A percentile compares a stretch with the other conserved stretches of the same genome.
phyloP scores from a whole-genome alignment of 768 basidiomycete species.

The Leccinum variicolor region DNA sequence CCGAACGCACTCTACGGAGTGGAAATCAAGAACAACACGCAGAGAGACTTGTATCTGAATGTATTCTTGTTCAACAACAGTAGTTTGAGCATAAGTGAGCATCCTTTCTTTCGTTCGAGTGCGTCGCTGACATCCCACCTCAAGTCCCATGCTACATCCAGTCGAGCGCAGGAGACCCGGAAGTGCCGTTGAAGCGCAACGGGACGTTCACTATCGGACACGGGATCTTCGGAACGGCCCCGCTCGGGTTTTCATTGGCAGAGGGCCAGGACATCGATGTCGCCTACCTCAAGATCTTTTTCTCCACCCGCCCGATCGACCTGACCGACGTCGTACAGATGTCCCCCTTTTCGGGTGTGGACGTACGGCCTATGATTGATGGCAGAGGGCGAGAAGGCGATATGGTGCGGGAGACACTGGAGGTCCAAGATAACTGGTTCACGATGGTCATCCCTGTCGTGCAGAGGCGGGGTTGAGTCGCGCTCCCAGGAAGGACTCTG shows the following conservation, averaged over 20 bases:
- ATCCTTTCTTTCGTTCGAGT: not conserved
- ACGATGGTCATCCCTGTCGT: not conserved
- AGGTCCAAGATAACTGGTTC: not conserved
- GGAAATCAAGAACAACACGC: constrained; percentile 9
- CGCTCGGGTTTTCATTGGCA: constrained; percentile 1
- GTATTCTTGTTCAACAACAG: not conserved
- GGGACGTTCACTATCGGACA: not conserved
- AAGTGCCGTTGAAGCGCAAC: not conserved
- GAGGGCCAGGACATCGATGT: not conserved
- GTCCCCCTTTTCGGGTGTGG: constrained; percentile 12
- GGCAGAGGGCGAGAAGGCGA: not conserved
- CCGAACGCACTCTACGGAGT: not conserved
- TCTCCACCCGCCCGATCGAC: not conserved
- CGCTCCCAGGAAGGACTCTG: not conserved
- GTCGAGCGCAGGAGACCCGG: not conserved
- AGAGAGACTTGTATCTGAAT: not conserved
- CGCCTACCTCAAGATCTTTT: not conserved
- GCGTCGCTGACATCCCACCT: not conserved
- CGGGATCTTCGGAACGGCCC: not conserved
- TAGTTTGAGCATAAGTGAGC: not conserved
- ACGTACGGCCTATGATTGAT: not conserved
- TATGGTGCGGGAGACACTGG: not conserved
- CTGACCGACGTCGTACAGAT: not conserved
- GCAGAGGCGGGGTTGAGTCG: not conserved
- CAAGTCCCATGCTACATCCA: not conserved